A percentile compares a stretch with the other conserved stretches of the same genome.
Evolutionary conservation across 2,329 filamentous ascomycete genomes (phyloP).

Genomic region (Chlorencoelia australis): DNA sequence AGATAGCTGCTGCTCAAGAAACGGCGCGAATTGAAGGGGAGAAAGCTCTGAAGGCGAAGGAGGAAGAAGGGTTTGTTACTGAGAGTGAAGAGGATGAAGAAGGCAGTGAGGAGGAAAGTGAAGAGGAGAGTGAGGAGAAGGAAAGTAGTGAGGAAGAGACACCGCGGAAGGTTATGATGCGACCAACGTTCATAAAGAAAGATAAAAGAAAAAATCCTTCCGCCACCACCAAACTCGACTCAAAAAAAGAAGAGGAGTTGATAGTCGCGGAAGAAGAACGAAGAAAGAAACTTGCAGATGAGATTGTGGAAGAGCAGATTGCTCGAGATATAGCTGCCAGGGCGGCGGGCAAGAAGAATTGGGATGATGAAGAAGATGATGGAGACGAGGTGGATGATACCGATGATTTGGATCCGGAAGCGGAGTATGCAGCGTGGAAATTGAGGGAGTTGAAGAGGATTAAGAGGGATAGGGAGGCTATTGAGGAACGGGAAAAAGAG

Average conservation of each 20-base stretch:
- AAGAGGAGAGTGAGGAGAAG: constrained; percentile 24
- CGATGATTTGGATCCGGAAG: constrained; percentile 76
- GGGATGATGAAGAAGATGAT: constrained; percentile 64
- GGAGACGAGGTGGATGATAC: constrained; percentile 77
- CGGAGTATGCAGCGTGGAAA: constrained; percentile 88
- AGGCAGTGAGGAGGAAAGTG: constrained; percentile 26
- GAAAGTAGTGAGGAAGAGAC: constrained; percentile 46
- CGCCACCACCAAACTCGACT: constrained; percentile 20
- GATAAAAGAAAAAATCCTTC: constrained; percentile 34
- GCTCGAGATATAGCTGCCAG: constrained; percentile 69
- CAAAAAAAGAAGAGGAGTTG: constrained; percentile 32
- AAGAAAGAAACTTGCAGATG: constrained; percentile 63
- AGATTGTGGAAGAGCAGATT: constrained; percentile 79
- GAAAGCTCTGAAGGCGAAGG: constrained; percentile 31
- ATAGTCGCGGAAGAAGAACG: constrained; percentile 48
- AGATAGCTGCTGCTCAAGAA: constrained; percentile 38
- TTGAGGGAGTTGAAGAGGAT: constrained; percentile 82
- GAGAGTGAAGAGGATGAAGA: constrained; percentile 26
- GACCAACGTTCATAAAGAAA: constrained; percentile 55
- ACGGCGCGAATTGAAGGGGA: constrained; percentile 37
- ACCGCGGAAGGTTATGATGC: constrained; percentile 46
- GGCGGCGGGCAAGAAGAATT: constrained; percentile 69
- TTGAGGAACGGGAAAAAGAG: constrained; percentile 77
- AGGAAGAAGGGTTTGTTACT: constrained; percentile 54
- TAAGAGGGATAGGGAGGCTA: constrained; percentile 74